Conservation (phyloP, 2,329 filamentous ascomycete species). For the Claviceps cyperi region DNA sequence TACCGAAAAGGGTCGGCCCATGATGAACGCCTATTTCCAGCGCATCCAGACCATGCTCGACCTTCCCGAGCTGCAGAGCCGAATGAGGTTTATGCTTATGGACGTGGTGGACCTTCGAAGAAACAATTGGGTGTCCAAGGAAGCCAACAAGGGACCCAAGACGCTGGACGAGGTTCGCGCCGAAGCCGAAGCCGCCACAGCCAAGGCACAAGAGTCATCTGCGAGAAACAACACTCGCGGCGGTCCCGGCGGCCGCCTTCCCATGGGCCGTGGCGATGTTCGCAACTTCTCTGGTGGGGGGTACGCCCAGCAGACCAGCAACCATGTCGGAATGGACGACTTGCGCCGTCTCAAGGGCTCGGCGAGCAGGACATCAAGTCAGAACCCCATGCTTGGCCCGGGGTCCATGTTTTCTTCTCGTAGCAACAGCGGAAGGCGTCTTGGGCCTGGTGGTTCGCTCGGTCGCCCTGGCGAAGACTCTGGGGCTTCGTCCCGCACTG, state of each 20-base stretch:
- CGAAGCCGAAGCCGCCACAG: constrained; percentile 65
- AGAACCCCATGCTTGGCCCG: constrained; percentile 59
- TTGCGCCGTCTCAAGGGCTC: constrained; percentile 65
- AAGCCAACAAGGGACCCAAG: constrained; percentile 87
- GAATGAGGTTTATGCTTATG: constrained; percentile 92
- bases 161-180: constrained; percentile 85
- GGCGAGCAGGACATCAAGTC: constrained; percentile 43
- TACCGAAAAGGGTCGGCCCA: constrained; percentile 65
- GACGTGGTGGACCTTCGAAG: constrained; percentile 77
- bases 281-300: constrained; percentile 60
- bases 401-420: constrained; percentile 79
- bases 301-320: constrained; percentile 60
- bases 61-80: constrained; percentile 66
- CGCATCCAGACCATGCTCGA: constrained; percentile 75
- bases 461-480: constrained; percentile 71
- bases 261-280: constrained; percentile 70
- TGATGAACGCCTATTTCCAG: constrained; percentile 90
- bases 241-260: constrained; percentile 48
- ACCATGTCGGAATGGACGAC: constrained; percentile 84
- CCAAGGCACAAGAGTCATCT: constrained; percentile 60
- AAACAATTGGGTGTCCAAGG: constrained; percentile 71
- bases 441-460: constrained; percentile 61
- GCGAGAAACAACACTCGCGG: constrained; percentile 50
- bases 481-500: constrained; percentile 73
- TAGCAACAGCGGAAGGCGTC: constrained; percentile 75